Base-by-base conservation (phyloP, 441 rosid genomes). In the Mallotus repandus region DNA sequence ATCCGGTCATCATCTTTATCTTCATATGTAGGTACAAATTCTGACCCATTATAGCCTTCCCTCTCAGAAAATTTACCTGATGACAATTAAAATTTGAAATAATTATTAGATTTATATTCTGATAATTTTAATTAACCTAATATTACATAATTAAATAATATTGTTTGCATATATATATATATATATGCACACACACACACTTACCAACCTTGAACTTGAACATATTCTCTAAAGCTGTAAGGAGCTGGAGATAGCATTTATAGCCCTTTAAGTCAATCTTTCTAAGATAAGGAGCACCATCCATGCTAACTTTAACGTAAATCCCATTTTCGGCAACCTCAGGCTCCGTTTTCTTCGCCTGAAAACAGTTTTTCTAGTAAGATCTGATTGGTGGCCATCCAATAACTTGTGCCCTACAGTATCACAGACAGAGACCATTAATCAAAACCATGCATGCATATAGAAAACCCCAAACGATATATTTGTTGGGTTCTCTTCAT, bases 1-100 rank as follows among this genome's bases (percentile, higher is more conserved):
- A 91, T 91, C 97, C 91, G 86, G 53, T 91, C 97, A 63, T 95
- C 90, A 77, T 91, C 97, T 71, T 89, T 90, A 75, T 91, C 97
- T 56, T 91, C 55, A 25, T 25, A 25, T 25, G 29, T 25, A 25
- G 29, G 29, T 25, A 25, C 29, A 25, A 25, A 25, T 25, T 88
- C 96, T 72, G 92, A 89, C 35, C 92, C 89, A 74, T 83, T 87
- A 78, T 90, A 89, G 45, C 94, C 94, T 85, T 87, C 89, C 74
- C 93, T 87, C 65, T 88, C n/a, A 0, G 82, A 87, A 74, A 86
- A 90, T 56, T 82, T 71, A 68, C 90, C 91, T 87, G 82, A 55
- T 57, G 46, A 63, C 35, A 12, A 21, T 25, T 25, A 25, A 66
- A 13, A 13, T 25, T 43, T 43, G 46, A 43, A 4, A 4, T 43